phyloP scores from a whole-genome alignment of 345 rosid genomes.

The Populus ilicifolia region DNA sequence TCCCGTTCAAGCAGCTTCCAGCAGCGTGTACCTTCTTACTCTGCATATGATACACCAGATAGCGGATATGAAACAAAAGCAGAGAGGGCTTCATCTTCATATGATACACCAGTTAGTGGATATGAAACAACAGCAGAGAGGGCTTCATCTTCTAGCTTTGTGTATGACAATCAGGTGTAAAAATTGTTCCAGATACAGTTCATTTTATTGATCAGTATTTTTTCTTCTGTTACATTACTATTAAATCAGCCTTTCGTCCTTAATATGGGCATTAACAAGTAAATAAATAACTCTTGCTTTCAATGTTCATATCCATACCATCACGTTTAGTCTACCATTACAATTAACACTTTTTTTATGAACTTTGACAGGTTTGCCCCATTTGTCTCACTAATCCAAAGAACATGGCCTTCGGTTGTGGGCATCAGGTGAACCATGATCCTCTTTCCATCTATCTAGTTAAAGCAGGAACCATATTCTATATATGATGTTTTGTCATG shows the following conservation, averaged over 20 bases:
- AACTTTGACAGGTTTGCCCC: conserved; percentile 54
- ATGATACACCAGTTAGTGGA: conserved; percentile 19
- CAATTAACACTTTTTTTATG: not conserved
- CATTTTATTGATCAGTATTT: not conserved
- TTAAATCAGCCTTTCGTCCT: not conserved
- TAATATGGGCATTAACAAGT: not conserved
- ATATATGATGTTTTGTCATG: not conserved
- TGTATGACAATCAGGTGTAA: conserved; percentile 49
- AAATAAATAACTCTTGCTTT: not conserved
- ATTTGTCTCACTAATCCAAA: conserved; percentile 58
- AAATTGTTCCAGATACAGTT: not conserved
- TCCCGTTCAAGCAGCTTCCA: conserved; percentile 40
- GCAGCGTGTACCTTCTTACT: conserved; percentile 14
- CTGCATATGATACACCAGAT: conserved; percentile 22
- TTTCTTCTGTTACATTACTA: not conserved
- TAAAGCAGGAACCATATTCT: not conserved
- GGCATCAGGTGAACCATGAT: conserved; percentile 58
- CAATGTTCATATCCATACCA: not conserved
- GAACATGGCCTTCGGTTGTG: conserved; percentile 82
- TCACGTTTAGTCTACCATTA: not conserved
- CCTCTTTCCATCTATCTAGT: not conserved
- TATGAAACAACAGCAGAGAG: conserved; percentile 22
- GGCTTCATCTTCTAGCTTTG: conserved; percentile 28
- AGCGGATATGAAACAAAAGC: conserved; percentile 13
- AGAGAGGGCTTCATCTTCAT: conserved; percentile 15